Conservation (phyloP, 1,139 yeast genomes). For the Yueomyces sp. region DNA sequence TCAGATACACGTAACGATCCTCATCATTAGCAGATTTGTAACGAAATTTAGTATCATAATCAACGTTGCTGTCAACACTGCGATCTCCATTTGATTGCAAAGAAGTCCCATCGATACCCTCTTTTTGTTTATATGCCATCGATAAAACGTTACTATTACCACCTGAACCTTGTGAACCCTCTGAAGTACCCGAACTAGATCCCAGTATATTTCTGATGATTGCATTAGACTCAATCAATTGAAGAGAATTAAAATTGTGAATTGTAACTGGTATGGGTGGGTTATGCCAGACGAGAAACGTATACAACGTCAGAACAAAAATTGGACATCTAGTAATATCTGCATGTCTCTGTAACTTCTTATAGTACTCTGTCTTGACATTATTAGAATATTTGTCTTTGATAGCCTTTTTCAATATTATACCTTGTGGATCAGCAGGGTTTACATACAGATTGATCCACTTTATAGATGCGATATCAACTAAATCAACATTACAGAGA, state of each 20-base stretch:
- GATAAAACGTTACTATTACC: not conserved
- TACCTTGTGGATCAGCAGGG: not conserved
- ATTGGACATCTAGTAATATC: slow-evolving; percentile 1
- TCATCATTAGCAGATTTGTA: not conserved
- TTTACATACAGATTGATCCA: not conserved
- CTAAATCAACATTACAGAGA: not conserved
- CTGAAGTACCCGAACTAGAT: not conserved
- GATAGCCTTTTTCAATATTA: not conserved
- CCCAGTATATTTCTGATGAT: not conserved
- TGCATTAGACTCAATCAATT: not conserved
- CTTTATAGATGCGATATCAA: not conserved
- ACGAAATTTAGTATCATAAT: too few species aligned
- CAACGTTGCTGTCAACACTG: not conserved
- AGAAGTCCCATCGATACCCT: not conserved
- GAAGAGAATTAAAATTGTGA: not conserved
- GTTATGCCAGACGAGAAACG: not conserved
- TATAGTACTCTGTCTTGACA: not conserved
- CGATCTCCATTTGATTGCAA: not conserved
- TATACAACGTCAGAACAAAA: not conserved
- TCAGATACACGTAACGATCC: not conserved
- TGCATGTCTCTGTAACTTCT: not conserved
- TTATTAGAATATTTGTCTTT: not conserved
- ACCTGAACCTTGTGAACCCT: not conserved
- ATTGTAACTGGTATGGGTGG: not conserved
- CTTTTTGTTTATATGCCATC: not conserved